Base-by-base conservation (phyloP, 331 rosid genomes). In the Acacia concinna region DNA sequence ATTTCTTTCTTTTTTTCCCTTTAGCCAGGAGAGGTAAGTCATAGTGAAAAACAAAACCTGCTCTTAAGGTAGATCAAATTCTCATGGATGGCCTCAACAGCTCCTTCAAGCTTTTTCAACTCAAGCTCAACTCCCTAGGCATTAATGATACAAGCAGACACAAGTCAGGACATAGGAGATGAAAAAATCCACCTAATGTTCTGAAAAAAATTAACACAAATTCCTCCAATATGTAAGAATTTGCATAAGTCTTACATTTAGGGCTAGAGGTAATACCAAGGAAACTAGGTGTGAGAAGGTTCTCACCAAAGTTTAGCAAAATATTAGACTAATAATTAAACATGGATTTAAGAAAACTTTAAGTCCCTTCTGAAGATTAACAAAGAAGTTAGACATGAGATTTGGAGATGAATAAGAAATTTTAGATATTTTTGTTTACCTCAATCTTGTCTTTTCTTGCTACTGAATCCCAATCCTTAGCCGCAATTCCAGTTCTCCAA, bases 401-500 rank as follows among this genome's bases (percentile, higher is more conserved):
- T 41, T 46, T 15, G 69, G 1, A 54, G 38, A 69, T 46, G 31
- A 12, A 30, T 66, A 30, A 28, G 34, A 43, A 44, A 47, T 51
- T 21, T 52, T 23, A 49, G 21, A 30, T 12, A 47, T 37, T 32
- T 9, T 12, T 8, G n/a, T 76, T 83, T 73, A 93, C 97, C 97
- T 89, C 91, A 80, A 93, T 86, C 91, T 91, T 91, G 77, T 93
- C 97, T 84, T 91, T 91, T 76, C 69, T 93, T 25, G 97, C 97
- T 69, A 93, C 91, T 2, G 93, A 84, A 43, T 93, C 93, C 97
- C 97, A 93, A 86, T 93, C 97, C 78, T 81, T 90, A 12, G 97
- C 93, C 4, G 91, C 94, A 81, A 91, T 79, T 74, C 97, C 97
- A 47, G 79, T 86, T 89, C 80, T 93, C 97, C 97, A 91, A 66